phyloP scores from a whole-genome alignment of 2,329 filamentous ascomycete genomes.

The Xylariaceae sp. region DNA sequence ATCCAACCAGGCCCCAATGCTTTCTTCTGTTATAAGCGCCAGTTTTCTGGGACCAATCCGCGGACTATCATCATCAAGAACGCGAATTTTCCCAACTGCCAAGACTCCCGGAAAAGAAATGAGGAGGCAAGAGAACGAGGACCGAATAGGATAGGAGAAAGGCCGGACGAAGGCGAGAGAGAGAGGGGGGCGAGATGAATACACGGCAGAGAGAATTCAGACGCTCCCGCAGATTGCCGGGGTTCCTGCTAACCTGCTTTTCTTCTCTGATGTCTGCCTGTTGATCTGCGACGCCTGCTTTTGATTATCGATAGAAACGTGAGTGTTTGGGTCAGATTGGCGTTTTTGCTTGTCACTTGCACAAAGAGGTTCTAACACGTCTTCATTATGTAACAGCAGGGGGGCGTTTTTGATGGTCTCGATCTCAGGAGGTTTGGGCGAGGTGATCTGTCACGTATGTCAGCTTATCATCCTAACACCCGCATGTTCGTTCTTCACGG shows the following conservation, averaged over 20 bases:
- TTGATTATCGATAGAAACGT: not conserved
- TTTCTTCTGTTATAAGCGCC: not conserved
- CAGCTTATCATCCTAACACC: conserved; percentile 7
- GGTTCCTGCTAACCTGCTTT: not conserved
- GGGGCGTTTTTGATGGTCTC: not conserved
- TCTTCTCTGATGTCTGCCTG: not conserved
- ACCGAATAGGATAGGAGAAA: not conserved
- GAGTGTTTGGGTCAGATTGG: not conserved
- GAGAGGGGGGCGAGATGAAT: not conserved
- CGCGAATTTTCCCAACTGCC: not conserved
- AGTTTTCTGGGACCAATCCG: not conserved
- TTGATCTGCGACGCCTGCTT: not conserved
- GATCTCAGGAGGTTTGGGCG: not conserved
- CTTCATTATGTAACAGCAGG: not conserved
- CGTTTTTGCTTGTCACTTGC: not conserved
- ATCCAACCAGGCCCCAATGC: not conserved
- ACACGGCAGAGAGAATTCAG: not conserved
- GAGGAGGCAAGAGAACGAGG: not conserved
- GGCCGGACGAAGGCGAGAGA: not conserved
- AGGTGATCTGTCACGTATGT: conserved; percentile 13
- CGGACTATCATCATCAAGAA: not conserved
- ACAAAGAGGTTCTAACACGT: not conserved
- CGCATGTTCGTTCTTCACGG: not conserved
- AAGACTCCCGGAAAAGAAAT: not conserved
- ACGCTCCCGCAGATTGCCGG: not conserved